Conservation (phyloP, 768 basidiomycete genomes). For the Hortiboletus campestris region DNA sequence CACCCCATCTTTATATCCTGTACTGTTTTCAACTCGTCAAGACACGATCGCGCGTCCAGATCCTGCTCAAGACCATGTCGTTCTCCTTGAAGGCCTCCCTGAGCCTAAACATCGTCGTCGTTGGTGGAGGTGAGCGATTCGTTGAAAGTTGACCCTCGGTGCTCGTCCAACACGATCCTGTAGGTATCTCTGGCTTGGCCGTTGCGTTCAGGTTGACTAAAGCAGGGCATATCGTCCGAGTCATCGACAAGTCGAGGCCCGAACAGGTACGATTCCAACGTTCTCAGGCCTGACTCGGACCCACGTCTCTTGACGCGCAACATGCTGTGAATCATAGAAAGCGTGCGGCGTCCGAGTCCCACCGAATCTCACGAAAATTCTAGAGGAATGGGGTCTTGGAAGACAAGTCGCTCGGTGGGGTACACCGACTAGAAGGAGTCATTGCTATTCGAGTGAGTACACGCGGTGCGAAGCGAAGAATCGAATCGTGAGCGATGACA, state of each 20-base stretch:
- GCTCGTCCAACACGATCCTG: background rate
- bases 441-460: slow-evolving; percentile 18
- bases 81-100: slow-evolving; percentile 10
- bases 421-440: slow-evolving; percentile 7
- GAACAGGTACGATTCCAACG: slow-evolving; percentile 28
- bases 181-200: slow-evolving; percentile 50
- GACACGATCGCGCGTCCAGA: background rate
- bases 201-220: slow-evolving; percentile 51
- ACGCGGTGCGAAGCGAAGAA: background rate
- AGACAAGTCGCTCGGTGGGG: slow-evolving; percentile 39
- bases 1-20: background rate
- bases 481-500: background rate
- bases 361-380: slow-evolving; percentile 54
- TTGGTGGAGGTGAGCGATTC: slow-evolving; percentile 19
- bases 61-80: background rate
- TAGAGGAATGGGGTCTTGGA: slow-evolving; percentile 52
- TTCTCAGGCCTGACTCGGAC: background rate
- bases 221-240: slow-evolving; percentile 52
- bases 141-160: too few species aligned
- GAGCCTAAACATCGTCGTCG: slow-evolving; percentile 12
- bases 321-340: slow-evolving; percentile 20
- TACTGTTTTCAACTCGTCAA: background rate
- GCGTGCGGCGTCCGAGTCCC: slow-evolving; percentile 44
- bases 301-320: background rate
- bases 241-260: slow-evolving; percentile 50